Evolutionary conservation across 306 rosid genomes (phyloP).

Genomic region (Lithocarpus polystachyus): DNA sequence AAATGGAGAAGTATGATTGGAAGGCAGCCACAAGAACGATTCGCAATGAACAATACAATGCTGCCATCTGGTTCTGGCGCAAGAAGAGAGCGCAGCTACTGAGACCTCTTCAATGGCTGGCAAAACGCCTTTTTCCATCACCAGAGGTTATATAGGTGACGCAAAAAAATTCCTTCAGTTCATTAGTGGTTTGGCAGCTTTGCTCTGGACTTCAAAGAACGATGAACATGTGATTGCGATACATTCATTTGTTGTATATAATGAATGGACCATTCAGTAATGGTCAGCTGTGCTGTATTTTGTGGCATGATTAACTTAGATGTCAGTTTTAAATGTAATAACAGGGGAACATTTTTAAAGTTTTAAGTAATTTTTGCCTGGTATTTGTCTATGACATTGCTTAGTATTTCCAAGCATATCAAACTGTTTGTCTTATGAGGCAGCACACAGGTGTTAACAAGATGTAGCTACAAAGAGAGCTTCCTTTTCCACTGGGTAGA

Average conservation of each 20-base stretch:
- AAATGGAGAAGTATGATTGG: conserved; percentile 95
- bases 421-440: too few species aligned
- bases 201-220: conserved; percentile 36
- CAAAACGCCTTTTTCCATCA: conserved; percentile 58
- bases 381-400: too few species aligned
- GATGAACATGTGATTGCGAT: conserved; percentile 28
- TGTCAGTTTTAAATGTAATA: background rate
- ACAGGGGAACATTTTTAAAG: background rate
- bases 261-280: conserved; percentile 25
- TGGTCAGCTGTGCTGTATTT: conserved; percentile 21
- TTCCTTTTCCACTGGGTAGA: too few species aligned
- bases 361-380: background rate
- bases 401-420: too few species aligned
- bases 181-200: conserved; percentile 27
- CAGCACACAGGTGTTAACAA: too few species aligned
- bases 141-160: conserved; percentile 59
- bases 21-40: conserved; percentile 77
- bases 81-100: conserved; percentile 69
- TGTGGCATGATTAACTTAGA: conserved; percentile 21
- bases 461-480: too few species aligned
- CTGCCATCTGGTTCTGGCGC: conserved; percentile 99
- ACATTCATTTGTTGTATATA: conserved; percentile 49
- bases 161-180: conserved; percentile 8
- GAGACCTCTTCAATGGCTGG: conserved; percentile 76
- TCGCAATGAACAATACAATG: conserved; percentile 84